Conservation (phyloP, 2,329 filamentous ascomycete genomes). For the Claviceps pusilla region DNA sequence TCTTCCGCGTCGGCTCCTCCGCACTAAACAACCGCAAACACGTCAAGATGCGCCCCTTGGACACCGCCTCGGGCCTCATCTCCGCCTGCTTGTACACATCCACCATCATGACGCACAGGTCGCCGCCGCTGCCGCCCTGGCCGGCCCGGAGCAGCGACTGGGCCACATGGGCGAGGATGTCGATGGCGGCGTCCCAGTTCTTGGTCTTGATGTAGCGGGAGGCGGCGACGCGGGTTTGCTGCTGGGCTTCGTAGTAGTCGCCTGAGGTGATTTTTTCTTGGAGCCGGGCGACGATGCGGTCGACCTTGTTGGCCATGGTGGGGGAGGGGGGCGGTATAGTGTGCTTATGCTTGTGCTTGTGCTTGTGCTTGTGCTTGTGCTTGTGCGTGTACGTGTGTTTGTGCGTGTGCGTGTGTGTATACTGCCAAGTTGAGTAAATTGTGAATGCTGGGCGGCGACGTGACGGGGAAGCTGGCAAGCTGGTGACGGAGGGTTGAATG, state of each 20-base stretch:
- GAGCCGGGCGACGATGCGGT: slow-evolving; percentile 46
- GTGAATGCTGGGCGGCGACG: background rate
- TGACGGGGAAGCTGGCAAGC: background rate
- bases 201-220: slow-evolving; percentile 80
- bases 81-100: slow-evolving; percentile 85
- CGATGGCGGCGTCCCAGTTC: slow-evolving; percentile 73
- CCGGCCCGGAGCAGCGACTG: slow-evolving; percentile 76
- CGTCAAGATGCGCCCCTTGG: slow-evolving; percentile 61
- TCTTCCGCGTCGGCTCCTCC: slow-evolving; percentile 82
- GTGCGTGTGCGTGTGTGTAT: too few species aligned
- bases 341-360: too few species aligned
- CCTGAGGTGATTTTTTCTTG: slow-evolving; percentile 81
- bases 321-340: background rate
- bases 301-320: slow-evolving; percentile 26
- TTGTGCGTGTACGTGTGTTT: background rate
- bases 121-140: slow-evolving; percentile 86
- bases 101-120: slow-evolving; percentile 72
- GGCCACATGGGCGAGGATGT: slow-evolving; percentile 73
- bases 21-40: slow-evolving; percentile 66
- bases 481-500: too few species aligned
- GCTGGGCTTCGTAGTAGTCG: slow-evolving; percentile 94
- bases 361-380: too few species aligned
- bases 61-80: slow-evolving; percentile 57
- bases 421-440: too few species aligned
- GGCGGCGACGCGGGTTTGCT: slow-evolving; percentile 91